Evolutionary conservation across 495 filamentous ascomycete genomes (phyloP).

Genomic region (Penicillium nucicola): DNA sequence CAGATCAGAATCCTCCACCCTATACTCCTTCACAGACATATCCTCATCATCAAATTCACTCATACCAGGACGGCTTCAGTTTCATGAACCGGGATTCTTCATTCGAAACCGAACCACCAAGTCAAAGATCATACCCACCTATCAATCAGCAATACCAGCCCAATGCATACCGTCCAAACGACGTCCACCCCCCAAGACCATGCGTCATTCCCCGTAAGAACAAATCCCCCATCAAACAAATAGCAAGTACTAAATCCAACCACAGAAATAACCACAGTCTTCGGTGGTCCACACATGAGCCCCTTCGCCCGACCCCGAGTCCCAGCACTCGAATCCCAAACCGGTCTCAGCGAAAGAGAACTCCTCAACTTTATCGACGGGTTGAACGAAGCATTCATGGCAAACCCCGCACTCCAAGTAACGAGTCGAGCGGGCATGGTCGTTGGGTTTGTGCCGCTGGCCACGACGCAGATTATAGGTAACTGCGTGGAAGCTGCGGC

Average conservation of each 20-base stretch:
- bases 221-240: too few relatives aligned
- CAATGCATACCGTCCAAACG: too few relatives aligned
- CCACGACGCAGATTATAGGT: constrained; percentile 13
- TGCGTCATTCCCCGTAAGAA: constrained; percentile 11
- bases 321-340: constrained; percentile 7
- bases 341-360: constrained; percentile 3
- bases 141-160: too few relatives aligned
- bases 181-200: background rate
- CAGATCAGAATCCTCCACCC: too few relatives aligned
- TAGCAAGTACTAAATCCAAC: background rate
- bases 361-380: constrained; percentile 22
- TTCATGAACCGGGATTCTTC: too few relatives aligned
- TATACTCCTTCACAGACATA: too few relatives aligned
- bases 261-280: constrained; percentile 19
- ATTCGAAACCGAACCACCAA: too few relatives aligned
- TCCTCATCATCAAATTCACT: too few relatives aligned
- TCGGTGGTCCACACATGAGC: constrained; percentile 18
- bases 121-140: too few relatives aligned
- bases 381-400: constrained; percentile 24
- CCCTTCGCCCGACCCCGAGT: constrained; percentile 21
- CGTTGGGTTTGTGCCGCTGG: constrained; percentile 12
- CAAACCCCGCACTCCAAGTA: constrained; percentile 19
- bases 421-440: constrained; percentile 4
- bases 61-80: too few relatives aligned
- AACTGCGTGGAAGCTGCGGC: constrained; percentile 15